These are phyloP conservation scores for Apiospora arundinis DNA, from an alignment of 2,329 filamentous ascomycete genomes.

Conservation along the genomic window DNA sequence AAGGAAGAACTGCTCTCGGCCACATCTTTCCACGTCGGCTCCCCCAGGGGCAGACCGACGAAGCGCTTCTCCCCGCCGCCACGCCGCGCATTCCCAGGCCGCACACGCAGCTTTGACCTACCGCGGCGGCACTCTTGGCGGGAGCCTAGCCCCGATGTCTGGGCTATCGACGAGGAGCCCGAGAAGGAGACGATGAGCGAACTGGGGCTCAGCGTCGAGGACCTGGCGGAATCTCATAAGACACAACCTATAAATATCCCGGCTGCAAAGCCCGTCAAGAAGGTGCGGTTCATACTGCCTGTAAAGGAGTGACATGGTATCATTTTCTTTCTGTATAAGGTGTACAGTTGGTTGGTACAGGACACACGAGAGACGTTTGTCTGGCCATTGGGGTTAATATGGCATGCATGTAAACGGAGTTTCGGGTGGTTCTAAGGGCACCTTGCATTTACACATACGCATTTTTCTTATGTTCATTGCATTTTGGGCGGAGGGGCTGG, in stretches of 20 bases:
- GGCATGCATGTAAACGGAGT: slow-evolving; percentile 3
- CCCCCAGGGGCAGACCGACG: slow-evolving; percentile 34
- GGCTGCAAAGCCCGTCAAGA: slow-evolving; percentile 60
- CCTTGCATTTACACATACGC: background rate
- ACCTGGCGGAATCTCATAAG: slow-evolving; percentile 36
- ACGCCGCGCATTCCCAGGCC: slow-evolving; percentile 40
- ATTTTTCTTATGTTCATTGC: background rate
- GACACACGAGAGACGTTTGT: background rate
- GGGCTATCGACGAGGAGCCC: slow-evolving; percentile 65
- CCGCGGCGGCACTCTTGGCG: slow-evolving; percentile 59
- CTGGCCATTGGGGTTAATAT: slow-evolving; percentile 10
- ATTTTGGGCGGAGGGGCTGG: background rate
- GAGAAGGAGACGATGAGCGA: slow-evolving; percentile 59
- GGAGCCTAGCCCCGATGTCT: slow-evolving; percentile 65
- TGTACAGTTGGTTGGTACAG: background rate
- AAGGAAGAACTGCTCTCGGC: slow-evolving; percentile 42
- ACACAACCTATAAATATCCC: slow-evolving; percentile 46
- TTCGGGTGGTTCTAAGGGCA: background rate
- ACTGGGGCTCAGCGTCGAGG: slow-evolving; percentile 43
- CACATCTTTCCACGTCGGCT: slow-evolving; percentile 40
- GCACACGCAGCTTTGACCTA: slow-evolving; percentile 40
- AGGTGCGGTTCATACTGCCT: slow-evolving; percentile 61
- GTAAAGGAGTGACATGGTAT: slow-evolving; percentile 42
- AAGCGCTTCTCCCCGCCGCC: slow-evolving; percentile 41
- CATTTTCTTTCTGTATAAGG: background rate